Percentiles rank a stretch among this genome's conserved stretches.
Evolutionary conservation across 371 early-diverging fungal genomes (phyloP).

Genomic region (Zychaea mexicana): DNA sequence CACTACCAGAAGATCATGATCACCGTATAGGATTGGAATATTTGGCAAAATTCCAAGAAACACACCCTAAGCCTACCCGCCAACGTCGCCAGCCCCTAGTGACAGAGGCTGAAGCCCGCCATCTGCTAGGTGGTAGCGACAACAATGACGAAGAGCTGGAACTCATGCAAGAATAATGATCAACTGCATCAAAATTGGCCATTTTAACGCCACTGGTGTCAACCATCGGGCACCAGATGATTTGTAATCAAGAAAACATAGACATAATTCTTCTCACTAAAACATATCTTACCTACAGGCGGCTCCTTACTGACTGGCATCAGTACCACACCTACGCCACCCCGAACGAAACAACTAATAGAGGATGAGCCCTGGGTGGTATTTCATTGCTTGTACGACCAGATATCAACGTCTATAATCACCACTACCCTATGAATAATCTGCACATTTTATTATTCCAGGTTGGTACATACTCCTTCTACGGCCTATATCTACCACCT

Average conservation of each 20-base stretch:
- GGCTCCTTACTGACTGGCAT: neutral
- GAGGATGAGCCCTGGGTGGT: neutral
- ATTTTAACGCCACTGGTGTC: constrained; percentile 5
- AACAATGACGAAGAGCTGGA: neutral
- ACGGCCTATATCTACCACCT: constrained; percentile 7
- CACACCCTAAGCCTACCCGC: neutral
- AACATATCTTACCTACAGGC: neutral
- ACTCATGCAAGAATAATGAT: neutral
- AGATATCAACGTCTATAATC: neutral
- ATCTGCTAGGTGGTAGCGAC: neutral
- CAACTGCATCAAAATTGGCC: neutral
- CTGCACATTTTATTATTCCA: neutral
- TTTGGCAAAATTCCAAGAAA: neutral
- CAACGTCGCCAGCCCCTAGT: no score
- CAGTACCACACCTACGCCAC: constrained; percentile 12
- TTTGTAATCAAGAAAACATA: neutral
- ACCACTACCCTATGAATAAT: neutral
- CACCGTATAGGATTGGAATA: neutral
- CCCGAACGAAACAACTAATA: neutral
- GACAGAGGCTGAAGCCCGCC: neutral
- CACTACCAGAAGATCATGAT: neutral
- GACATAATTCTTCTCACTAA: neutral
- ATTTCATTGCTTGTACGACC: constrained; percentile 1
- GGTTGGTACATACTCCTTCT: neutral
- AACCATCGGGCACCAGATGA: constrained; percentile 2